Base-by-base conservation (phyloP, 768 basidiomycete genomes). In the Strobilomyces confusus region DNA sequence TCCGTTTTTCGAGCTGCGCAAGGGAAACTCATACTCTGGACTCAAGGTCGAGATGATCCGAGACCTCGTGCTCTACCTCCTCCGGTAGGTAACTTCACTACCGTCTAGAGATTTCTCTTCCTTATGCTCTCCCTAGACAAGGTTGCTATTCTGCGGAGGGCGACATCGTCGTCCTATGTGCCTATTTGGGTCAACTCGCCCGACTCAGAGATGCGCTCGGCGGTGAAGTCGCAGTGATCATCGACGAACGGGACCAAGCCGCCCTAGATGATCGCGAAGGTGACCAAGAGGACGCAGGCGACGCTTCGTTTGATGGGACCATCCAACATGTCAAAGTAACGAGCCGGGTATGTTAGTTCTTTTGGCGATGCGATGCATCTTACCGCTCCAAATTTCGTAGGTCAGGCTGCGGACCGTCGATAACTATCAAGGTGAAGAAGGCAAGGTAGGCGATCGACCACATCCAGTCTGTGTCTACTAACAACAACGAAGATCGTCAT, bases 351-450 rank as follows among this genome's bases (percentile, higher is more conserved):
- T 23, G 76, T 65, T 11, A 17, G 43, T 4, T 25, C 36, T 0
- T 4, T 41, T 26, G 15, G 34, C 13, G 22, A n/a, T 38, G 19
- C 8, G 9, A 2, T 14, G 14, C n/a, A 29, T 32, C 43, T 49
- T n/a, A 52, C 23, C 12, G 6, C 13, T 0, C n/a, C 17, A 23
- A 5, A 22, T 9, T 19, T 46, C 47, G 5, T 44, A 88, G 86
- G 79, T 89, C 38, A 77, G 80, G 9, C 71, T 91, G 6, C 79
- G 89, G 6, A 90, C 88, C 0, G 79, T 91, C 2, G 88, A 92
- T 56, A 89, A 84, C 46, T 91, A 81, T 62, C 89, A 91, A 67
- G 89, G 87, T 3, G 81, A 86, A 54, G 87, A 88, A 70, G 83
- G 79, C 2, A 80, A 76, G 62, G 81, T 80, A 58, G 17, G 63